Percentiles rank a stretch among this genome's conserved stretches.
Conservation (phyloP, 495 filamentous ascomycete species). For the Lepraria neglecta region DNA sequence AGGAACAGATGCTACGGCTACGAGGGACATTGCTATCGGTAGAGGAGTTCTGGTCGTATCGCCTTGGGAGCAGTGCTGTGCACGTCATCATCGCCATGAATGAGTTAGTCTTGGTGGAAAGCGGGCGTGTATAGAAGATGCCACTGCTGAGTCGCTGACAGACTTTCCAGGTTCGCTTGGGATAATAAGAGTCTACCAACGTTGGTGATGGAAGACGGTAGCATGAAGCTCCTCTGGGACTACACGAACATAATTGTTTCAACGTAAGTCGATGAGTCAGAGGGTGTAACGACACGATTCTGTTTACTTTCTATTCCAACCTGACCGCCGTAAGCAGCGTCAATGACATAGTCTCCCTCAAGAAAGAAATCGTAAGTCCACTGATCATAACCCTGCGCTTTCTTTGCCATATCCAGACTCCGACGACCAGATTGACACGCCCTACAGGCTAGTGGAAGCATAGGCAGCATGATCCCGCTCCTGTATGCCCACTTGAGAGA, state of each 20-base stretch:
- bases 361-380: no score
- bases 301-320: not conserved
- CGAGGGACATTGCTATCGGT: not conserved
- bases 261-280: slow-evolving; percentile 6
- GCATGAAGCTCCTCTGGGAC: not conserved
- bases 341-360: no score
- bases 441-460: no score
- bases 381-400: no score
- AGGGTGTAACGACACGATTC: not conserved
- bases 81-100: slow-evolving; percentile 2
- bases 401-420: no score
- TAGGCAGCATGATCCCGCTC: no score
- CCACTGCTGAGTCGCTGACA: not conserved
- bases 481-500: no score
- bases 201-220: slow-evolving; percentile 1
- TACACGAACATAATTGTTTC: slow-evolving; percentile 12
- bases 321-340: not conserved
- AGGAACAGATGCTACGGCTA: slow-evolving; percentile 3
- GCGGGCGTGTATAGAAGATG: no score
- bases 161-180: slow-evolving; percentile 4
- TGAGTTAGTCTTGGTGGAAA: slow-evolving; percentile 10
- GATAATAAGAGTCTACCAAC: not conserved
- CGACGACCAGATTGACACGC: no score
- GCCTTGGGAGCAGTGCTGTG: slow-evolving; percentile 13
- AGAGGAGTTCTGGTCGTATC: slow-evolving; percentile 15